Base-by-base conservation (phyloP, 331 rosid genomes). In the Ulmus americana region DNA sequence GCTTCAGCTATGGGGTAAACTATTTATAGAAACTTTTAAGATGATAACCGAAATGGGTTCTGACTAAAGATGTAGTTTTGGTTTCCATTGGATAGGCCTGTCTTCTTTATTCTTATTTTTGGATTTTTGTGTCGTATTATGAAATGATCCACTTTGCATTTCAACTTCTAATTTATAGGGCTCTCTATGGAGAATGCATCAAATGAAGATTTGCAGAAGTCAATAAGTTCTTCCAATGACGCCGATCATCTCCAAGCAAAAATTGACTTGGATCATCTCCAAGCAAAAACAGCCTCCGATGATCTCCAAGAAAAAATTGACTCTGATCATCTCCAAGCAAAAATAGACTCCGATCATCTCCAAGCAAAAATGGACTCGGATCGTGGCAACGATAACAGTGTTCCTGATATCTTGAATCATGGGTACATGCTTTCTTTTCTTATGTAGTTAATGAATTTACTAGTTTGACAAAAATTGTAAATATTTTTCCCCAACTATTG, bases 131-230 rank as follows among this genome's bases (percentile, higher is more conserved):
- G 28, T 11, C n/a, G 8, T 45, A 5, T 45, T 6, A 18, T 28
- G 39, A 1, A n/a, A 2, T 11, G 46, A 28, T 35, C 20, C 39
- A 0, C 1, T 14, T 45, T 45, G 8, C 0, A 4, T 13, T 1
- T 56, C 9, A 53, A 18, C 22, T 18, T 53, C 10, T 51, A 6
- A 15, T 53, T 1, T 53, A 3, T 65, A 53, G 73, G 44, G 46
- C 51, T 22, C 42, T 64, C 20, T 11, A 86, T 84, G 95, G 91
- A 79, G 74, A 60, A 46, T 63, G 73, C 81, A 61, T 40, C 87
- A 20, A 67, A 16, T 39, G 85, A 80, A 14, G 55, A 61, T 84
- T 55, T 65, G n/a, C 76, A 70, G 49, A 72, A 68, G 22, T 65
- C 64, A 5, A 54, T 70, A 6, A 48, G 63, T 75, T 48, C 88